phyloP scores from a whole-genome alignment of 2,329 filamentous ascomycete genomes.

The Teratosphaeria zuluensis region DNA sequence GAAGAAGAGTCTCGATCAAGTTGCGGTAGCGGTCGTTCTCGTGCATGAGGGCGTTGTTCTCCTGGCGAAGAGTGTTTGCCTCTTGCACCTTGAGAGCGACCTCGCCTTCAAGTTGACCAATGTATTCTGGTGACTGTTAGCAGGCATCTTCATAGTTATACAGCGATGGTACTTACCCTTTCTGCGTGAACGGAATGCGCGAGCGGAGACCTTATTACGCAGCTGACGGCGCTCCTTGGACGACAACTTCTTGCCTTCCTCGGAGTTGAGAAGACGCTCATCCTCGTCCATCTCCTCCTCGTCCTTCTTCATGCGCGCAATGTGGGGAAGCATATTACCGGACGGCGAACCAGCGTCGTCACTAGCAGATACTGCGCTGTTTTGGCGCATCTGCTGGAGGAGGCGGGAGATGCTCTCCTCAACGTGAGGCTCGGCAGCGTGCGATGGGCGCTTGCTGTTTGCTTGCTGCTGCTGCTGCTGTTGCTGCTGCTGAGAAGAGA shows the following conservation, averaged over 20 bases:
- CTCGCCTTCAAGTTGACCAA: slow-evolving; percentile 84
- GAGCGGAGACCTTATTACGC: slow-evolving; percentile 97
- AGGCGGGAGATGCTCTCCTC: slow-evolving; percentile 93
- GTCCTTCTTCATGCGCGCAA: slow-evolving; percentile 74
- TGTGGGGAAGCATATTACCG: slow-evolving; percentile 48
- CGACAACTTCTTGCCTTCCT: slow-evolving; percentile 98
- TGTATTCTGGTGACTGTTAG: slow-evolving; percentile 64
- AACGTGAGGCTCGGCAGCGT: slow-evolving; percentile 37
- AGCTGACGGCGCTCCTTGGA: slow-evolving; percentile 94
- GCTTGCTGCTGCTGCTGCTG: slow-evolving; percentile 23
- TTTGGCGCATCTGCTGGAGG: slow-evolving; percentile 80
- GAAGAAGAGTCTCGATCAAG: slow-evolving; percentile 64
- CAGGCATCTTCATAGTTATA: slow-evolving; percentile 39
- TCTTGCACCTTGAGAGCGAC: slow-evolving; percentile 77
- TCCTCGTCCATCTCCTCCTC: slow-evolving; percentile 99
- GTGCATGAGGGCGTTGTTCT: slow-evolving; percentile 77
- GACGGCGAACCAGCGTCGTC: slow-evolving; percentile 38
- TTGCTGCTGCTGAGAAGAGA: slow-evolving; percentile 18
- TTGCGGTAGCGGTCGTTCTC: slow-evolving; percentile 40
- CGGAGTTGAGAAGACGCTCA: slow-evolving; percentile 83
- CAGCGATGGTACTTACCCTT: slow-evolving; percentile 58
- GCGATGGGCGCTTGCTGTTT: slow-evolving; percentile 37
- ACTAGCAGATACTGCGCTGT: slow-evolving; percentile 43
- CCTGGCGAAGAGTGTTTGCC: slow-evolving; percentile 65
- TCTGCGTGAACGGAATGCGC: slow-evolving; percentile 92